Base-by-base conservation (phyloP, 148 eudicot genomes). In the Gaultheria prostrata region DNA sequence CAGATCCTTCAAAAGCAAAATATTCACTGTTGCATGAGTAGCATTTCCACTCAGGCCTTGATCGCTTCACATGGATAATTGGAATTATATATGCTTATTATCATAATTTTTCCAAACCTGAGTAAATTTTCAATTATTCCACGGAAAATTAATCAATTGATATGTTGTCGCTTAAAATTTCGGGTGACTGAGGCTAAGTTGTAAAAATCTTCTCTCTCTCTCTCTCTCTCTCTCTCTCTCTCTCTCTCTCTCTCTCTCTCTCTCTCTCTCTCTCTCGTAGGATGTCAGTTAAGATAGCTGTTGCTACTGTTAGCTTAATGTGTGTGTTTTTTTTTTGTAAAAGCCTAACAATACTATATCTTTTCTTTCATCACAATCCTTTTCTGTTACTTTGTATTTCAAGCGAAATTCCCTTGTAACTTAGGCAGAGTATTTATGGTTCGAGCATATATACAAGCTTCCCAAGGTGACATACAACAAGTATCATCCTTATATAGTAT, bases 31-130 rank as follows among this genome's bases (percentile, higher is more conserved):
- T 97, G 90, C 93, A 91, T 82, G 99, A 97, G 87, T 97, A 98
- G 99, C 95, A 93, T 78, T 94, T 94, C 82, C 93, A 97, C 79
- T 94, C 98, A 1, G 98, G 99, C 69, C 99, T 97, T 88, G 98
- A 97, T 83, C 97, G 99, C 65, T 97, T 94, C 85, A 93, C 94
- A 87, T 97, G 99, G 99, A 94, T 97, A 83, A 65, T 97, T 77
- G 99, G 99, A 80, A 97, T 97, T 97, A 88, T 94, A 83, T 97
- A 93, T 91, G 98, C 99, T 73, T 97, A 97, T 79, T 93, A 86
- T 87, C 99, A 97, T 94, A 89, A 90, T 88, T 80, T 82, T 56
- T 53, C 72, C 54, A 49, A 21, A 35, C 39, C 53, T 71, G 39
- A 26, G 28, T 72, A 35, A 39, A n/a, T 61, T 73, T 82, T 57